Conservation (phyloP, 495 filamentous ascomycete species). For the Neurospora sublineolata region DNA sequence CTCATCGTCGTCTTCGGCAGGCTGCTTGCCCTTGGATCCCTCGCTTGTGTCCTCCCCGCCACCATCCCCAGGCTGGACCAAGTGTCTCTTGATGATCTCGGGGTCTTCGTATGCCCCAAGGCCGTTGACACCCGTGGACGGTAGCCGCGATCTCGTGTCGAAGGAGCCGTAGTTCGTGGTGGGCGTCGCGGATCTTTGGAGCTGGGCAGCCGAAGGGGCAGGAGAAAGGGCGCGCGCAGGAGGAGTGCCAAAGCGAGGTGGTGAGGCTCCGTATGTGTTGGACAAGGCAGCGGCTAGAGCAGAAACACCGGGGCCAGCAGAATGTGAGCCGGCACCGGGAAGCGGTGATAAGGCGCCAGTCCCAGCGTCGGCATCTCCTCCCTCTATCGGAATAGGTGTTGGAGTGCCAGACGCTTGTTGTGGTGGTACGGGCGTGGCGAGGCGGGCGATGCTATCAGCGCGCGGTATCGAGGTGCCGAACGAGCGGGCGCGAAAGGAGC, state of each 20-base stretch:
- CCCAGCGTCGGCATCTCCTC: slow-evolving; percentile 18
- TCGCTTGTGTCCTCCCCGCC: slow-evolving; percentile 29
- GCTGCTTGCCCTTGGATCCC: slow-evolving; percentile 38
- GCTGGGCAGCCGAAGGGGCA: slow-evolving; percentile 29
- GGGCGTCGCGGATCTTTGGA: slow-evolving; percentile 38
- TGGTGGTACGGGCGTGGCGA: slow-evolving; percentile 54
- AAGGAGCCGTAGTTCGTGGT: slow-evolving; percentile 68
- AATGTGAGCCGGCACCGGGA: slow-evolving; percentile 36
- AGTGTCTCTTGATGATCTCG: slow-evolving; percentile 68
- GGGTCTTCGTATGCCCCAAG: slow-evolving; percentile 58
- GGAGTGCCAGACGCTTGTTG: slow-evolving; percentile 34
- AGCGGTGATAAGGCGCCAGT: slow-evolving; percentile 37
- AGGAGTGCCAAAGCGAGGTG: slow-evolving; percentile 49
- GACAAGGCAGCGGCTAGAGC: slow-evolving; percentile 67
- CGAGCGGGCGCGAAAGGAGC: slow-evolving; percentile 30
- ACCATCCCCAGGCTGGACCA: slow-evolving; percentile 55
- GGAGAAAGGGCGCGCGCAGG: slow-evolving; percentile 44
- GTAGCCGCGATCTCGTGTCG: slow-evolving; percentile 45
- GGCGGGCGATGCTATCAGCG: slow-evolving; percentile 57
- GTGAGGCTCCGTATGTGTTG: slow-evolving; percentile 49
- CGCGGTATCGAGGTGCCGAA: slow-evolving; percentile 39
- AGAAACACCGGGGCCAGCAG: slow-evolving; percentile 58
- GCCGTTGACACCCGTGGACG: slow-evolving; percentile 21
- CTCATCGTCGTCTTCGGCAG: slow-evolving; percentile 49
- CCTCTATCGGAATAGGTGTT: slow-evolving; percentile 22